Base-by-base conservation (phyloP, 2,329 filamentous ascomycete species). In the Plectosphaerella cucumerina region DNA sequence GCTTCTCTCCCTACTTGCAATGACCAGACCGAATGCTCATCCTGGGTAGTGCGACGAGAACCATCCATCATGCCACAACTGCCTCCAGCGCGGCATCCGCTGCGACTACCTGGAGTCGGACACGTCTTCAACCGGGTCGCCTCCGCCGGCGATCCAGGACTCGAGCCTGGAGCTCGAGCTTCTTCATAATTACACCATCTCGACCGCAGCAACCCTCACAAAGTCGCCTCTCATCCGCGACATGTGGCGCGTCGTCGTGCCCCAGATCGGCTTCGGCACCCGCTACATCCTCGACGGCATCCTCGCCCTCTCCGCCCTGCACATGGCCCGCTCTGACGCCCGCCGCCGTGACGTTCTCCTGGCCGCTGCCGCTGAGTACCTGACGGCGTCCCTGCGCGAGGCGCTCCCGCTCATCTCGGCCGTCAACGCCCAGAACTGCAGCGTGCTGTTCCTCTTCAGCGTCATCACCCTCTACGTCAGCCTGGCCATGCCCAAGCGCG, bases 161-260 rank as follows among this genome's bases (percentile, higher is more conserved):
- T 31, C 44, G 12, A 50, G 20, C 35, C 44, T 61, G 12, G 68
- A 71, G 47, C 55, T 72, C n/a, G 70, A 73, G 50, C 59, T 73
- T 4, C 59, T 74, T 1, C 70, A 73, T 49, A 66, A 73, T 50
- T 73, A 65, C 51, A 61, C 61, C 31, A 66, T 63, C 1, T 68
- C 67, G 6, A 72, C 70, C 3, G 64, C 61, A 15, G 60, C 63
- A 42, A 70, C 69, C 4, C 54, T 73, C n/a, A 62, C 65, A 5
- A 60, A 57, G 2, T 59, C 65, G 31, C 60, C 67, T 2, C 46
- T 55, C 1, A 48, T 70, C 4, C 66, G 65, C 37, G 59, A 60
- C 6, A 53, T 71, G 6, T 73, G 67, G 67, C 64, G 63, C n/a
- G 56, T 68, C 23, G 65, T 65, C 51, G 63, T 66, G 8, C 67